These are phyloP conservation scores for Hypomontagnella monticulosa DNA, from an alignment of 495 filamentous ascomycete genomes.

Conservation along the genomic window DNA sequence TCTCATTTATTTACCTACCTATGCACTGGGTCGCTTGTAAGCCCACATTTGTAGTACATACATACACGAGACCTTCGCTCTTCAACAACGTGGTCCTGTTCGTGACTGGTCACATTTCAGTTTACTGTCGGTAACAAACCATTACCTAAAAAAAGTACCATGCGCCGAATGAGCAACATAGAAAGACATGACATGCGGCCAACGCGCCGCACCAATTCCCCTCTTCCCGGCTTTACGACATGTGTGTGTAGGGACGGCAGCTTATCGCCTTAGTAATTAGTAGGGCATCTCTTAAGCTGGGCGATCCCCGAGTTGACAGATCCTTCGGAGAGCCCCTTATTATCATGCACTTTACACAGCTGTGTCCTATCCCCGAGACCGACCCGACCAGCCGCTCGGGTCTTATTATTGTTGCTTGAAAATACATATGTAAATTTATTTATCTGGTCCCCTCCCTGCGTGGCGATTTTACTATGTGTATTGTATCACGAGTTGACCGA, in stretches of 20 bases:
- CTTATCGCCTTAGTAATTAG: too few relatives aligned
- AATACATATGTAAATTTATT: constrained; percentile 5
- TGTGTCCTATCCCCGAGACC: constrained; percentile 21
- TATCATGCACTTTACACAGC: constrained; percentile 4
- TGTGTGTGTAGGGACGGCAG: not conserved
- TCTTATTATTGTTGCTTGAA: constrained; percentile 1
- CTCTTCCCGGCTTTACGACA: constrained; percentile 7
- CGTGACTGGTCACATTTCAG: constrained; percentile 15
- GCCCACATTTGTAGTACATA: too few relatives aligned
- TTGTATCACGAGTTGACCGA: constrained; percentile 17
- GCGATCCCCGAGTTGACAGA: constrained; percentile 21
- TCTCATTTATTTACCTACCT: not conserved
- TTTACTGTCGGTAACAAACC: constrained; percentile 28
- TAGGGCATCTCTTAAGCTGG: constrained; percentile 21
- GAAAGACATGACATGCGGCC: constrained; percentile 6
- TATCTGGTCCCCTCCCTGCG: constrained; percentile 22
- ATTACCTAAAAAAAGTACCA: constrained; percentile 30
- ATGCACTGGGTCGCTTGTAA: not conserved
- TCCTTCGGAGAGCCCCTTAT: constrained; percentile 31
- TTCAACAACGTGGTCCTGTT: constrained; percentile 20
- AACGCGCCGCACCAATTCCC: constrained; percentile 6
- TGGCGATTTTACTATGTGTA: constrained; percentile 5
- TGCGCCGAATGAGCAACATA: constrained; percentile 19
- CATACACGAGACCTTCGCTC: not conserved
- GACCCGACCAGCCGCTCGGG: constrained; percentile 24